Conservation (phyloP, 2,329 filamentous ascomycete genomes). For the Ophiostoma populinum region DNA sequence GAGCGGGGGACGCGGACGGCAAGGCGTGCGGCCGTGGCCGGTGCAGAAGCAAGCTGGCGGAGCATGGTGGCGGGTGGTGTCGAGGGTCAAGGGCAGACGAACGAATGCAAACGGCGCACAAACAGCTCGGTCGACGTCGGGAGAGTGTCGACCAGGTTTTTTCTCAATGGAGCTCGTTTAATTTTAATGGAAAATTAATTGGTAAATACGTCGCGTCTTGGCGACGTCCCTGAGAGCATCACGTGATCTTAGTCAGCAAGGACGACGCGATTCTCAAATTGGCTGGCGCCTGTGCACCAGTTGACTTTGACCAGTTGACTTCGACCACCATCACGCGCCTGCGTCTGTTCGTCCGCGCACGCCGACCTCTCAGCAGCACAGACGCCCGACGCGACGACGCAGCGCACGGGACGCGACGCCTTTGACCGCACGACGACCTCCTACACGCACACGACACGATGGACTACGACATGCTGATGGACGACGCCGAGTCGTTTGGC, state of each 20-base stretch:
- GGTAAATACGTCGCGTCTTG: background rate
- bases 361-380: too few species aligned
- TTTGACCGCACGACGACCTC: background rate
- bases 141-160: too few species aligned
- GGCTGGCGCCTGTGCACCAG: too few species aligned
- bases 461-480: constrained; percentile 42
- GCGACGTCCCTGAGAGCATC: too few species aligned
- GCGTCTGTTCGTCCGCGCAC: too few species aligned
- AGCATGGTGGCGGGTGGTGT: constrained; percentile 6
- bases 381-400: too few species aligned
- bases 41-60: constrained; percentile 7
- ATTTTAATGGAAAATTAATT: background rate
- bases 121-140: too few species aligned
- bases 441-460: constrained; percentile 19
- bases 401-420: too few species aligned
- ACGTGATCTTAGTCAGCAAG: too few species aligned
- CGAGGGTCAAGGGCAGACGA: background rate
- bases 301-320: too few species aligned
- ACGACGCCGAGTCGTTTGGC: constrained; percentile 39
- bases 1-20: constrained; percentile 5
- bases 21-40: constrained; percentile 8
- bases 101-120: background rate
- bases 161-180: constrained; percentile 2
- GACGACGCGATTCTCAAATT: too few species aligned
- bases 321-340: too few species aligned